Percentiles rank a stretch among this genome's conserved stretches.
Conservation (phyloP, 805 yeast species). For the Gaillardinia entomophila region DNA sequence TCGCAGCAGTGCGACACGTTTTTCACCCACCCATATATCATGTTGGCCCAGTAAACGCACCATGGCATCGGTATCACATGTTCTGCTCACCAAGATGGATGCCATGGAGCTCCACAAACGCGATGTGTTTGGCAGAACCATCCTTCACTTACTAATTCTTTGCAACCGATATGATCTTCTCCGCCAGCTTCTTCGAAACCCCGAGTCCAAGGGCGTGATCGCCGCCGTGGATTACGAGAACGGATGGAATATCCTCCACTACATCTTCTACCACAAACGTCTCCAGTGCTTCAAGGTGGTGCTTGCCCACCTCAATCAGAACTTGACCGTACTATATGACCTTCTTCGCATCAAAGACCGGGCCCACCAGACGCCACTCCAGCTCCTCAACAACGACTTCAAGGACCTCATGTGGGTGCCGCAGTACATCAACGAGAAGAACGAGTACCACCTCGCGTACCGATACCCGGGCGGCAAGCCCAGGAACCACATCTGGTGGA, state of each 20-base stretch:
- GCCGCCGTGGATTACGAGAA: conserved; percentile 60
- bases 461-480: conserved; percentile 9
- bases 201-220: conserved; percentile 36
- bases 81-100: too few species aligned
- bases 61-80: too few species aligned
- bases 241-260: conserved; percentile 79
- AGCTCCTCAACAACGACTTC: conserved; percentile 47
- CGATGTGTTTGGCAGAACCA: conserved; percentile 67
- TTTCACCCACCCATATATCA: too few species aligned
- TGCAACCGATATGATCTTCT: conserved; percentile 45
- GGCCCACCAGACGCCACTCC: conserved; percentile 67
- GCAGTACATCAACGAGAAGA: conserved; percentile 30
- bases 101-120: conserved; percentile 42
- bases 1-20: too few species aligned
- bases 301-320: conserved; percentile 12
- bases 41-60: too few species aligned
- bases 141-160: conserved; percentile 52
- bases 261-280: conserved; percentile 54
- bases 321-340: conserved; percentile 11
- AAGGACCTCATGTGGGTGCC: conserved; percentile 41
- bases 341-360: conserved; percentile 60
- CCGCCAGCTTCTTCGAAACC: conserved; percentile 40
- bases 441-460: conserved; percentile 20
- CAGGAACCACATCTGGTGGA: conserved; percentile 31
- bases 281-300: conserved; percentile 45